Base-by-base conservation (phyloP, 148 eudicot species). In the Bassia scoparia region DNA sequence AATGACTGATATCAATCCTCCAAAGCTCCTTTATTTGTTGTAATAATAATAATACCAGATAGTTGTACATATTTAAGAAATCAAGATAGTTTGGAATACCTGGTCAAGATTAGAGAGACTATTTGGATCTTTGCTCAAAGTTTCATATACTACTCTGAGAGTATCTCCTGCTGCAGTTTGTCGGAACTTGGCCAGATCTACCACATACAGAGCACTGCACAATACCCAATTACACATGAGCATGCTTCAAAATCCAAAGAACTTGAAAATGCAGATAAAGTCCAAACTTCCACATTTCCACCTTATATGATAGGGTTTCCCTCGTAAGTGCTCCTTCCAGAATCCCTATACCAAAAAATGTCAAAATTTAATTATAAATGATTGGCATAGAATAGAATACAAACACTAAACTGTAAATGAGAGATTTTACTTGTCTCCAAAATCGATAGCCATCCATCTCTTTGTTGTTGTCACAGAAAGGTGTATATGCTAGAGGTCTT, bases 391-490 rank as follows among this genome's bases (percentile, higher is more conserved):
- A 4, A 59, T 30, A 5, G 3, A 17, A 4, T 31, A 30, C 13
- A 67, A 59, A 34, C 43, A 8, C 30, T 27, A 70, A 58, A 73
- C 46, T 30, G 16, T 15, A 38, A 26, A 7, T 17, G 5, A 58
- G 41, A 63, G 49, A 27, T 23, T 44, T 0, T 89, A 94, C 98
- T 79, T 94, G 98, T 76, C 84, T 89, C 98, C 98, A 94, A 80
- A 94, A 94, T 61, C 91, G 85, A 81, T 83, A 94, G 83, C 98
- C 98, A 77, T 94, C 98, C 98, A 94, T 94, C 30, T 94, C 98
- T 79, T 70, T 91, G 80, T 94, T 94, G 77, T 94, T 94, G 84
- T 94, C 96, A 65, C 98, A 94, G 72, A 94, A 94, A 18, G 98
- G 98, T 59, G 98, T 94, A 85, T 94, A 94, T 37, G 93, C 98